Conservation (phyloP, 2,329 filamentous ascomycete species). For the Epichloe festucae region DNA sequence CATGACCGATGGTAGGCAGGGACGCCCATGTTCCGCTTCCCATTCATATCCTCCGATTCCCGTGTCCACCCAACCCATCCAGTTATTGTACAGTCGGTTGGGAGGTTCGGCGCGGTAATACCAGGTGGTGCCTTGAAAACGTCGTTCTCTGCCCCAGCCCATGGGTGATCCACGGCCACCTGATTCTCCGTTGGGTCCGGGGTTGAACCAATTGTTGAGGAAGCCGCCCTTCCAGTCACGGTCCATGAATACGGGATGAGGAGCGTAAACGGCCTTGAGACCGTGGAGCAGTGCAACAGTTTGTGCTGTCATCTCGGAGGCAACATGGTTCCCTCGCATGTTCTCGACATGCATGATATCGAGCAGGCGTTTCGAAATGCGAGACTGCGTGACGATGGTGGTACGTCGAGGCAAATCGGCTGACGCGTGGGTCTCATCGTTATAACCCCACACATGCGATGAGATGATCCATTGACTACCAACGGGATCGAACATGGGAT, state of each 20-base stretch:
- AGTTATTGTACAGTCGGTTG: slow-evolving; percentile 48
- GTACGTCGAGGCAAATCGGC: slow-evolving; percentile 54
- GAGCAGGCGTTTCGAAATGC: slow-evolving; percentile 57
- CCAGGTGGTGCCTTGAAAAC: slow-evolving; percentile 47
- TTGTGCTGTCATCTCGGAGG: slow-evolving; percentile 68
- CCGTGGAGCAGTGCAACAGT: slow-evolving; percentile 64
- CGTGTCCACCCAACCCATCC: slow-evolving; percentile 46
- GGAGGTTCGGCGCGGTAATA: slow-evolving; percentile 46
- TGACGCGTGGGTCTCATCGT: slow-evolving; percentile 32
- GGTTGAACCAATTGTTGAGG: slow-evolving; percentile 47
- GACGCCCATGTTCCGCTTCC: slow-evolving; percentile 42
- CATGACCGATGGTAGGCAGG: slow-evolving; percentile 45
- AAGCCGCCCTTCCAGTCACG: slow-evolving; percentile 50
- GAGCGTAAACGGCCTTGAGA: slow-evolving; percentile 64
- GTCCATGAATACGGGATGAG: slow-evolving; percentile 70
- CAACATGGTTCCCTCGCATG: slow-evolving; percentile 59
- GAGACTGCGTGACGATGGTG: slow-evolving; percentile 66
- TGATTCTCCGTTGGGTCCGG: slow-evolving; percentile 39
- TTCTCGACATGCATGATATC: slow-evolving; percentile 71
- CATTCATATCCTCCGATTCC: slow-evolving; percentile 40
- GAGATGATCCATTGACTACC: slow-evolving; percentile 62
- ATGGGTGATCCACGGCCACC: slow-evolving; percentile 43
- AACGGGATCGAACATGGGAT: slow-evolving; percentile 66
- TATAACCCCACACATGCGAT: slow-evolving; percentile 56
- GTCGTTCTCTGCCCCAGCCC: slow-evolving; percentile 44